Percentiles rank a stretch among this genome's conserved stretches.
These are phyloP conservation scores for Phoma sp. DNA, from an alignment of 2,329 filamentous ascomycete genomes.

Conservation along the genomic window DNA sequence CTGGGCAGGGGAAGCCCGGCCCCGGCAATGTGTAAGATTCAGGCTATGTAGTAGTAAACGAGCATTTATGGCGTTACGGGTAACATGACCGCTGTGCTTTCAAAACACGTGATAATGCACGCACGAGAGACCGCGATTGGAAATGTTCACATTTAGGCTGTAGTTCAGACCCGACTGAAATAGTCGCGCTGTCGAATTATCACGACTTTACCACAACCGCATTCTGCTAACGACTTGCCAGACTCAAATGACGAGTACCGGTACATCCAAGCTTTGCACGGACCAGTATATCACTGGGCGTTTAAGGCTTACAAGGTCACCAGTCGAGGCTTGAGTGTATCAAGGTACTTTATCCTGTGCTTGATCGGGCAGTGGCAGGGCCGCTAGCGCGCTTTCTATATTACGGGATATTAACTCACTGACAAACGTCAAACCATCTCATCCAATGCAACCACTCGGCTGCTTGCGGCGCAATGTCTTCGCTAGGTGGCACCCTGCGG, in stretches of 20 bases:
- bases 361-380: slow-evolving; percentile 6
- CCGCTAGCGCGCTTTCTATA: slow-evolving; percentile 14
- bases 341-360: slow-evolving; percentile 10
- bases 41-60: slow-evolving; percentile 3
- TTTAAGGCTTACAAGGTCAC: slow-evolving; percentile 6
- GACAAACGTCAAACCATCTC: slow-evolving; percentile 22
- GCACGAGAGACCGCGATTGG: slow-evolving; percentile 2
- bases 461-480: neutral
- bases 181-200: neutral
- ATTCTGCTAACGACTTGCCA: neutral
- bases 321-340: slow-evolving; percentile 13
- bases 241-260: neutral
- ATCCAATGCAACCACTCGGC: slow-evolving; percentile 22
- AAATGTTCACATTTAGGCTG: slow-evolving; percentile 10
- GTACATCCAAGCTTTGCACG: slow-evolving; percentile 14
- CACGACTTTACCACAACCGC: neutral
- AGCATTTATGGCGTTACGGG: slow-evolving; percentile 30
- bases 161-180: slow-evolving; percentile 2
- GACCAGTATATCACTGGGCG: slow-evolving; percentile 3
- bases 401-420: slow-evolving; percentile 22
- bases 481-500: neutral
- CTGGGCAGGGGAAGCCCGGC: slow-evolving; percentile 43
- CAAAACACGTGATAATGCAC: neutral
- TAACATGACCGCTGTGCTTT: neutral
- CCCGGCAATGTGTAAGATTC: slow-evolving; percentile 41